These are phyloP conservation scores for Hanseniaspora valbyensis DNA, from an alignment of 805 yeast genomes.

Conservation along the genomic window DNA sequence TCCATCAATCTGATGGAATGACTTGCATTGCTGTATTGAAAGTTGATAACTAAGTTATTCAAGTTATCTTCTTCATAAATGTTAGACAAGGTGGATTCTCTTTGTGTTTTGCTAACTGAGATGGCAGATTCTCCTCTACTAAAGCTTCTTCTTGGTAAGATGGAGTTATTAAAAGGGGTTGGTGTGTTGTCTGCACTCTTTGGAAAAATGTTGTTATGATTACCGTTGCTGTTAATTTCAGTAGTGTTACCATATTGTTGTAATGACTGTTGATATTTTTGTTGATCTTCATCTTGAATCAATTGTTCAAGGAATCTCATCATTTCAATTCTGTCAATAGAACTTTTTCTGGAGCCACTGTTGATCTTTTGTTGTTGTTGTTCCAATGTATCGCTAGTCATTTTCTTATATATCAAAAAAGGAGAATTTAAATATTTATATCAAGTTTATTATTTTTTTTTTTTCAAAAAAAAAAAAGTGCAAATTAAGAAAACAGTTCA, in stretches of 20 bases:
- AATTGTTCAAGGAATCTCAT: conserved; percentile 9
- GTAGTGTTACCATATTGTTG: not conserved
- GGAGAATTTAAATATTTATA: not conserved
- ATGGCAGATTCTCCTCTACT: conserved; percentile 8
- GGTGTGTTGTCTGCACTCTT: conserved; percentile 4
- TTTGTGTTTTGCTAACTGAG: not conserved
- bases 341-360: not conserved
- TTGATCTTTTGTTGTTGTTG: conserved; percentile 2
- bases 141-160: conserved; percentile 7
- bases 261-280: conserved; percentile 5
- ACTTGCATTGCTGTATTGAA: conserved; percentile 10
- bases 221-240: too few relatives aligned
- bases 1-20: conserved; percentile 12
- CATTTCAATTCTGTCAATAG: conserved; percentile 12
- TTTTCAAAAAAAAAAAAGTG: not conserved
- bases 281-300: conserved; percentile 12
- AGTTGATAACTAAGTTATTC: conserved; percentile 7
- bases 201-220: conserved; percentile 1
- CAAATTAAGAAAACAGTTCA: not conserved
- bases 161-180: conserved; percentile 7
- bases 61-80: not conserved
- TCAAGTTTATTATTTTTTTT: not conserved
- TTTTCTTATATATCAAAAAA: too few relatives aligned
- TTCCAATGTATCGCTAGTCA: not conserved
- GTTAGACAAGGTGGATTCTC: conserved; percentile 4